These are phyloP conservation scores for Mikania micrantha DNA, from an alignment of 129 eudicot genomes.

Conservation along the genomic window DNA sequence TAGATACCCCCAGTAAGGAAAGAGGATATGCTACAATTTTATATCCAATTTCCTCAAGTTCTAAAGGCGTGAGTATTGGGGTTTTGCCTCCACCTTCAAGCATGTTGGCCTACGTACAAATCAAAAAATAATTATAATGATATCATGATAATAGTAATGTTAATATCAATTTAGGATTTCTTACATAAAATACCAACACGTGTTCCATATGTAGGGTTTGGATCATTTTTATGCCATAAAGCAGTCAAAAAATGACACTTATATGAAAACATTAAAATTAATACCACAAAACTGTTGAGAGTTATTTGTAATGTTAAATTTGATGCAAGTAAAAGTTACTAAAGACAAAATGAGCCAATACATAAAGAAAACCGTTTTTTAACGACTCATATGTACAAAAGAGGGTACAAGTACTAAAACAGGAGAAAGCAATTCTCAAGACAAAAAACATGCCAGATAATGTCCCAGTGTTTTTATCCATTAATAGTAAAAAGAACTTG, in stretches of 20 bases:
- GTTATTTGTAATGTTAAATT: background rate
- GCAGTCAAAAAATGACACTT: background rate
- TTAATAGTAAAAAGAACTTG: background rate
- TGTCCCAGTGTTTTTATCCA: background rate
- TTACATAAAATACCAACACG: background rate
- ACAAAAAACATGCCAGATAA: background rate
- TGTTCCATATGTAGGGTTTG: background rate
- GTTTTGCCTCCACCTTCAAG: constrained; percentile 99
- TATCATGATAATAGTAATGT: background rate
- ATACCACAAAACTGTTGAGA: background rate
- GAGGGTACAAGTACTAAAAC: background rate
- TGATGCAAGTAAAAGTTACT: background rate
- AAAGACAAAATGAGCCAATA: background rate
- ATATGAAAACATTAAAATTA: background rate
- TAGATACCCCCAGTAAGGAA: constrained; percentile 83
- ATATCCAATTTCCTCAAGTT: constrained; percentile 79
- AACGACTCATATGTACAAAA: background rate
- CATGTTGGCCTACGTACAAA: constrained; percentile 72
- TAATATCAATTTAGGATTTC: background rate
- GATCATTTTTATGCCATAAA: background rate
- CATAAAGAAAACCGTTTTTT: background rate
- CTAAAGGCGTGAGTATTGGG: constrained; percentile 79
- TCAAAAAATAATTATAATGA: background rate
- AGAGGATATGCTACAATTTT: constrained; percentile 91
- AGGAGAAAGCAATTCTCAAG: background rate